These are phyloP conservation scores for Aspergillus latus DNA, from an alignment of 2,329 filamentous ascomycete genomes.

Conservation along the genomic window DNA sequence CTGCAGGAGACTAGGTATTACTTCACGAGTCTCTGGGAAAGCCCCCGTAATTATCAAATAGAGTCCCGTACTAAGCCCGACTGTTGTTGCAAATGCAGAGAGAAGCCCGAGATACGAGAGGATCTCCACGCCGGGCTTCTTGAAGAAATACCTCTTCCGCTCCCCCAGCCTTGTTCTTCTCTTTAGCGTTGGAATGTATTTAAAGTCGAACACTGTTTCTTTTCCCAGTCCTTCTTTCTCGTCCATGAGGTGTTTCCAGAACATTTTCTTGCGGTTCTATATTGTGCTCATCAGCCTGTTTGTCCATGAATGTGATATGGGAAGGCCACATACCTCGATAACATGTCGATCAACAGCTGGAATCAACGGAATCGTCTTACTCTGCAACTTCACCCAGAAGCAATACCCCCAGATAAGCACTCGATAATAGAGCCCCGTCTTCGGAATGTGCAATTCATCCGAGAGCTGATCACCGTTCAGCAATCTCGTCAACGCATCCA, in stretches of 20 bases:
- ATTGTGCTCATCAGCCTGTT: not conserved
- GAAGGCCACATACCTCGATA: slow-evolving; percentile 43
- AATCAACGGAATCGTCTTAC: slow-evolving; percentile 27
- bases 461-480: slow-evolving; percentile 66
- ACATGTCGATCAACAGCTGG: slow-evolving; percentile 52
- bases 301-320: not conserved
- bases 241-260: slow-evolving; percentile 61
- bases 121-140: slow-evolving; percentile 24
- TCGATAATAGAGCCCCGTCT: slow-evolving; percentile 58
- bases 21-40: not conserved
- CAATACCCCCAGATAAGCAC: slow-evolving; percentile 64
- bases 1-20: not conserved
- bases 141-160: slow-evolving; percentile 21
- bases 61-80: not conserved
- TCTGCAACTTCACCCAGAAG: slow-evolving; percentile 39
- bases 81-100: slow-evolving; percentile 15
- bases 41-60: not conserved
- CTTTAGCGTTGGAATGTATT: slow-evolving; percentile 49
- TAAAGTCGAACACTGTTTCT: slow-evolving; percentile 67
- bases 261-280: slow-evolving; percentile 47
- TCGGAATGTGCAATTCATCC: slow-evolving; percentile 59
- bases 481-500: slow-evolving; percentile 66
- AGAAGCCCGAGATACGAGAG: slow-evolving; percentile 25
- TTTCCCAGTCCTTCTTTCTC: slow-evolving; percentile 63
- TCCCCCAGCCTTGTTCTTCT: slow-evolving; percentile 25